Percentiles rank a stretch among this genome's conserved stretches.
Evolutionary conservation across 2,329 filamentous ascomycete species (phyloP).

Genomic region (Penicillium sumatraense): DNA sequence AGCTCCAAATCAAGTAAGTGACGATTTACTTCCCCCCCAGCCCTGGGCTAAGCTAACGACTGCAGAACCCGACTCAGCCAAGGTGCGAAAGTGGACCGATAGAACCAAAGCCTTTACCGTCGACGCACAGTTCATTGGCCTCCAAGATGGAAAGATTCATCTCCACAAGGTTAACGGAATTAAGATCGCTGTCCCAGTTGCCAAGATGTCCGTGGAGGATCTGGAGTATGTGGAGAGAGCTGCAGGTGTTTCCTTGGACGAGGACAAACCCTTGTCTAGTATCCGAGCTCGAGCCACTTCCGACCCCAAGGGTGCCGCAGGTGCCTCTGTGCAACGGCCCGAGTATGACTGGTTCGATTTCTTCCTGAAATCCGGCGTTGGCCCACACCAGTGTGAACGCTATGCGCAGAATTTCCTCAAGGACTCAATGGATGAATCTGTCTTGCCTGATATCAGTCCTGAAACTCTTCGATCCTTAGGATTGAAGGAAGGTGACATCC

Average conservation of each 20-base stretch:
- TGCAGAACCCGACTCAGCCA: slow-evolving; percentile 78
- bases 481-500: slow-evolving; percentile 93
- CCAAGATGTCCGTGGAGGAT: slow-evolving; percentile 95
- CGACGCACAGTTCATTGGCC: slow-evolving; percentile 91
- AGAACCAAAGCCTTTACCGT: slow-evolving; percentile 95
- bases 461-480: slow-evolving; percentile 83
- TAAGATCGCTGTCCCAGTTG: slow-evolving; percentile 93
- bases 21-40: not conserved
- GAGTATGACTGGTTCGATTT: slow-evolving; percentile 99
- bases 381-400: slow-evolving; percentile 89
- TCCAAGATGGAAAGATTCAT: slow-evolving; percentile 96
- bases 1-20: slow-evolving; percentile 71
- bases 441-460: slow-evolving; percentile 86
- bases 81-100: slow-evolving; percentile 93
- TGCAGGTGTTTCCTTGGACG: slow-evolving; percentile 85
- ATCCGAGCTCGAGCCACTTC: slow-evolving; percentile 55
- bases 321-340: slow-evolving; percentile 43
- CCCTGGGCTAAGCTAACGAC: not conserved
- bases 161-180: slow-evolving; percentile 97
- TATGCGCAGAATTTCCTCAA: slow-evolving; percentile 87
- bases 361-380: slow-evolving; percentile 89
- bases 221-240: slow-evolving; percentile 89
- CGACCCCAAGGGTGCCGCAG: slow-evolving; percentile 41
- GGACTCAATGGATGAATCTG: slow-evolving; percentile 95
- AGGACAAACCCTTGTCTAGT: slow-evolving; percentile 90